Evolutionary conservation across 768 basidiomycete species (phyloP).

Genomic region (Favolaschia claudopus): DNA sequence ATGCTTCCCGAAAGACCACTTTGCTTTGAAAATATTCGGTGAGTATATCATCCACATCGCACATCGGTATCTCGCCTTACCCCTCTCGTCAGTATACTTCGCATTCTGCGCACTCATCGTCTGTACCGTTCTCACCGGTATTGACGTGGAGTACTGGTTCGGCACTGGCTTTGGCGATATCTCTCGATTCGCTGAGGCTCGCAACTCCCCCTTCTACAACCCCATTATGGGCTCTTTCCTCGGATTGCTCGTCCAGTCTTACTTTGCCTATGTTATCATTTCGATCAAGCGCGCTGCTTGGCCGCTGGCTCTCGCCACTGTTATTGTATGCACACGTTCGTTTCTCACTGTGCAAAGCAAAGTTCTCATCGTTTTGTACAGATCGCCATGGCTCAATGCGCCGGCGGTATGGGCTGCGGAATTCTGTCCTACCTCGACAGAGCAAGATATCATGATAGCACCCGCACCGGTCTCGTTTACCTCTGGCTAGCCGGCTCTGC

Average conservation of each 20-base stretch:
- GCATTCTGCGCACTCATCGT: slow-evolving; percentile 9
- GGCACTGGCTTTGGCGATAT: slow-evolving; percentile 17
- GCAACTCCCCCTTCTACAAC: slow-evolving; percentile 1
- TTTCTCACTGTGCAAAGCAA: neutral
- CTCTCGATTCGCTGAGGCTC: slow-evolving; percentile 3
- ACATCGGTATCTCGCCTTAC: neutral
- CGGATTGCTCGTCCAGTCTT: slow-evolving; percentile 11
- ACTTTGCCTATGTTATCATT: slow-evolving; percentile 10
- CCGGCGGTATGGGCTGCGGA: slow-evolving; percentile 19
- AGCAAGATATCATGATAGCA: neutral
- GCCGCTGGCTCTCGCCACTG: neutral
- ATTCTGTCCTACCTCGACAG: slow-evolving; percentile 1
- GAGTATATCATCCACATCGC: neutral
- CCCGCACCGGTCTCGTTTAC: neutral
- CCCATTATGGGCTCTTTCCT: slow-evolving; percentile 17
- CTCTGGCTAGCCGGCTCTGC: slow-evolving; percentile 13
- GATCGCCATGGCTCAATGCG: slow-evolving; percentile 8
- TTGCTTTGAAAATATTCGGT: slow-evolving; percentile 11
- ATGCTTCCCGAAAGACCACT: slow-evolving; percentile 10
- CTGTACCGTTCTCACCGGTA: slow-evolving; percentile 4
- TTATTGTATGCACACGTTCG: neutral
- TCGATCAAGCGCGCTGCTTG: neutral
- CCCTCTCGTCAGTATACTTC: slow-evolving; percentile 4
- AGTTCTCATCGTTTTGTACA: neutral
- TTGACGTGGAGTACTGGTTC: slow-evolving; percentile 15